These are phyloP conservation scores for Xylariaceae sp. DNA, from an alignment of 2,329 filamentous ascomycete species.

Conservation along the genomic window DNA sequence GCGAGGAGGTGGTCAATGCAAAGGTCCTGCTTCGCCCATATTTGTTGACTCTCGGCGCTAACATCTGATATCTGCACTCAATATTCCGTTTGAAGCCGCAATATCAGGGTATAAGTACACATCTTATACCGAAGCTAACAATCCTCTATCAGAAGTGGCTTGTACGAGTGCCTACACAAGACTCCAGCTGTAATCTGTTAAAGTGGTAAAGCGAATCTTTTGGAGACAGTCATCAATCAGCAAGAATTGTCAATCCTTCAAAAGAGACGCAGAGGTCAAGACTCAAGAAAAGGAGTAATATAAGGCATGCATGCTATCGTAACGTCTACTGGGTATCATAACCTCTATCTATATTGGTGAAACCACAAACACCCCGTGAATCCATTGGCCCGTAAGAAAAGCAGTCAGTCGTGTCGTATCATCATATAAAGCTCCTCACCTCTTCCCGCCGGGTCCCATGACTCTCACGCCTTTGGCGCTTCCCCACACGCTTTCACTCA, in stretches of 20 bases:
- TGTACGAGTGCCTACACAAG: too few species aligned
- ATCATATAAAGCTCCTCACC: neutral
- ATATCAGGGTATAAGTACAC: neutral
- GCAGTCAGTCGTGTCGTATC: neutral
- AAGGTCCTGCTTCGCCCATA: neutral
- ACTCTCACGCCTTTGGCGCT: slow-evolving; percentile 52
- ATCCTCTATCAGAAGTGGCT: too few species aligned
- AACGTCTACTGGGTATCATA: slow-evolving; percentile 16
- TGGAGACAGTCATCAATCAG: too few species aligned
- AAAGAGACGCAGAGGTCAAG: neutral
- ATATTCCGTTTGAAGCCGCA: too few species aligned
- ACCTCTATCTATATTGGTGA: neutral
- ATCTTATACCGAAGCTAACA: too few species aligned
- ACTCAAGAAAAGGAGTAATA: neutral
- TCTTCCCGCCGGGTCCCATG: slow-evolving; percentile 19
- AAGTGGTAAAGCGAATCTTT: too few species aligned
- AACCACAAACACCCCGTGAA: neutral
- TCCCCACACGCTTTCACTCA: slow-evolving; percentile 70
- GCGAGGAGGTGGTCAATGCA: neutral
- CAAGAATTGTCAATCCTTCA: neutral
- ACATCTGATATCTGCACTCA: neutral
- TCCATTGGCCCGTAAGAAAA: neutral
- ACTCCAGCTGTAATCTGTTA: too few species aligned
- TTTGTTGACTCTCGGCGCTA: neutral
- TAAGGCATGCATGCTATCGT: neutral